Evolutionary conservation across 176 grass and related monocot genomes (phyloP).

Genomic region (Oryza brachyantha): DNA sequence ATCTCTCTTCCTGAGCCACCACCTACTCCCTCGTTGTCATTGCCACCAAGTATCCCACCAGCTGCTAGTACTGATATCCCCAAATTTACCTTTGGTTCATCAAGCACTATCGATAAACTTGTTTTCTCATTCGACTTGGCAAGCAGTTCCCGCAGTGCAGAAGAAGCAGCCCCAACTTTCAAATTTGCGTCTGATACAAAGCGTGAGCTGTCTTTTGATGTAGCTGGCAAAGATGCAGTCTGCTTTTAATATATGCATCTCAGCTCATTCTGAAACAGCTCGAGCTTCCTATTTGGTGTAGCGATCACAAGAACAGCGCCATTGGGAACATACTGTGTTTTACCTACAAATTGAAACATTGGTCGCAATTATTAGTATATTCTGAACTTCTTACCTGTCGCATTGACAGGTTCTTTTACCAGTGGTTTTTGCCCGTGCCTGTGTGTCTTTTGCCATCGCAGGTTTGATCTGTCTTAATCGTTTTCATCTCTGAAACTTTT

Average conservation of each 20-base stretch:
- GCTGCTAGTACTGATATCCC: conserved; percentile 15
- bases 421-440: neutral
- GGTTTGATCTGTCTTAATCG: neutral
- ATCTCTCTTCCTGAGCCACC: conserved; percentile 38
- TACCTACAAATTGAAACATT: neutral
- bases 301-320: neutral
- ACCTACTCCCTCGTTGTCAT: conserved; percentile 44
- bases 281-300: neutral
- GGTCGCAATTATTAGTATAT: neutral
- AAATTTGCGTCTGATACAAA: conserved; percentile 48
- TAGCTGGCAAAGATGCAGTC: conserved; percentile 27
- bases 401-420: neutral
- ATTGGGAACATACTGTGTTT: neutral
- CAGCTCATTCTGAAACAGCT: neutral
- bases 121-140: conserved; percentile 33
- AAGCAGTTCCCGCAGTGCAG: neutral
- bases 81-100: conserved; percentile 43
- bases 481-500: neutral
- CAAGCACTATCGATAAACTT: neutral
- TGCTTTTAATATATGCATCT: conserved; percentile 15
- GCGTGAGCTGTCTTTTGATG: conserved; percentile 39
- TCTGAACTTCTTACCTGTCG: neutral
- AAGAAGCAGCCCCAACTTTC: conserved; percentile 19
- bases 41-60: conserved; percentile 28
- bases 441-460: neutral